These are phyloP conservation scores for Oryza glumipatula DNA, from an alignment of 176 grass and related monocot species.

Conservation along the genomic window DNA sequence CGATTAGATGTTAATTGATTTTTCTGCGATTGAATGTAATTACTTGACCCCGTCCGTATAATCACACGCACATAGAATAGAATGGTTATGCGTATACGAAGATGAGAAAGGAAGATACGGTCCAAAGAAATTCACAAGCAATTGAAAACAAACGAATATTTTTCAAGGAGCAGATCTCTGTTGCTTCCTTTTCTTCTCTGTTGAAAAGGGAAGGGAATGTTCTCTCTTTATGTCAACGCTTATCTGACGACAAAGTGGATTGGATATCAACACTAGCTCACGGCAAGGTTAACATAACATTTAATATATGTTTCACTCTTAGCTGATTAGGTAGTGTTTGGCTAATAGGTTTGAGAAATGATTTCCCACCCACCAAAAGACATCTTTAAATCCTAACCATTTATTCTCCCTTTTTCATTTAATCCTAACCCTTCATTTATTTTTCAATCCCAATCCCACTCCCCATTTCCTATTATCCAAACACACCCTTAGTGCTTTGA, in stretches of 20 bases:
- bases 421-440: too few relatives aligned
- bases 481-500: not conserved
- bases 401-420: too few relatives aligned
- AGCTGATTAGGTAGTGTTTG: not conserved
- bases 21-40: not conserved
- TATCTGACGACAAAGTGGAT: not conserved
- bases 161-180: not conserved
- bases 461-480: too few relatives aligned
- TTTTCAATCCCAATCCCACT: too few relatives aligned
- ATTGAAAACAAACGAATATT: too few relatives aligned
- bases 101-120: not conserved
- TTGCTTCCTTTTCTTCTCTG: not conserved
- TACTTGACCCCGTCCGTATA: not conserved
- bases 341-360: too few relatives aligned
- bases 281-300: not conserved
- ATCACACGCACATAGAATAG: not conserved
- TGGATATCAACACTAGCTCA: not conserved
- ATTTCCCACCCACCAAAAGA: too few relatives aligned
- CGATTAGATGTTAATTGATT: not conserved
- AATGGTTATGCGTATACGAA: not conserved
- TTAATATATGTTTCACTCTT: not conserved
- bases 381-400: too few relatives aligned
- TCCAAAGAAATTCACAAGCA: too few relatives aligned
- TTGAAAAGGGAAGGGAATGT: not conserved
- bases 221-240: not conserved